Percentiles rank a stretch among this genome's conserved stretches.
Conservation (phyloP, 441 rosid species). For the Jatropha podagrica region DNA sequence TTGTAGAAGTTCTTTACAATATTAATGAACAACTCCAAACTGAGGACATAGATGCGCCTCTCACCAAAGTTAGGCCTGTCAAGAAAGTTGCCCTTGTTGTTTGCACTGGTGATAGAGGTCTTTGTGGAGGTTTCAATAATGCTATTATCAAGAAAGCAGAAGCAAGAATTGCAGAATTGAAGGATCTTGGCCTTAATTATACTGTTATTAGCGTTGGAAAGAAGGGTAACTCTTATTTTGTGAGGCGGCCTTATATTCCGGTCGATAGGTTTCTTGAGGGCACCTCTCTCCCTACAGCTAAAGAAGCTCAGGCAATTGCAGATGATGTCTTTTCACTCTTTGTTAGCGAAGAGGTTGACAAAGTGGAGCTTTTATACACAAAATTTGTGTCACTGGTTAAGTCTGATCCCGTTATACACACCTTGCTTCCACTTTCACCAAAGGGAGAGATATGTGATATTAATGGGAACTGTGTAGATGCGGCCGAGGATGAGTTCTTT, state of each 20-base stretch:
- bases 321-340: slow-evolving; percentile 91
- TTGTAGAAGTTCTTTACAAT: slow-evolving; percentile 83
- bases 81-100: slow-evolving; percentile 90
- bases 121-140: slow-evolving; percentile 86
- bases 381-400: slow-evolving; percentile 83
- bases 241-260: slow-evolving; percentile 67
- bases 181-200: slow-evolving; percentile 64
- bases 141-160: slow-evolving; percentile 70
- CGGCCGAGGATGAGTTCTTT: slow-evolving; percentile 89
- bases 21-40: slow-evolving; percentile 80
- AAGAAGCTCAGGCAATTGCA: slow-evolving; percentile 91
- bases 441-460: slow-evolving; percentile 84
- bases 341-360: slow-evolving; percentile 84
- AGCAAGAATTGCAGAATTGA: slow-evolving; percentile 61
- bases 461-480: slow-evolving; percentile 85
- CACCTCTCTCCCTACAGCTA: slow-evolving; percentile 64
- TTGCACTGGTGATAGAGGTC: slow-evolving; percentile 83
- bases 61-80: slow-evolving; percentile 77
- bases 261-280: slow-evolving; percentile 71
- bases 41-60: slow-evolving; percentile 79
- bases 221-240: slow-evolving; percentile 80
- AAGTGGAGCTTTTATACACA: slow-evolving; percentile 90
- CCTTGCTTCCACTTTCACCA: slow-evolving; percentile 82
- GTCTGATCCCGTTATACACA: slow-evolving; percentile 93
- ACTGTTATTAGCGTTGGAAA: slow-evolving; percentile 85